Conservation (phyloP, 129 eudicot genomes). For the Pittosporum tobira region DNA sequence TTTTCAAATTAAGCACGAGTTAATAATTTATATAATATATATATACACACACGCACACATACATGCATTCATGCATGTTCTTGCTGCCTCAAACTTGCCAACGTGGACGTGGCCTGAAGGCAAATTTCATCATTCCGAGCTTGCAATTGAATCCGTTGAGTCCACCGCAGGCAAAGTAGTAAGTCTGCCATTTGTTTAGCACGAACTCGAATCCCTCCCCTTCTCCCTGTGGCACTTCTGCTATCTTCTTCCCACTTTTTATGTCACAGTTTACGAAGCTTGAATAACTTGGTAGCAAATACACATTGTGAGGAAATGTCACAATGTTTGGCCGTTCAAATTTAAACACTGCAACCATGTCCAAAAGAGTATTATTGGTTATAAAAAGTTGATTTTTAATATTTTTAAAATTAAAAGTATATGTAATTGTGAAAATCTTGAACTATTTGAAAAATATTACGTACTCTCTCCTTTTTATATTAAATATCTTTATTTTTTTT, state of each 20-base stretch:
- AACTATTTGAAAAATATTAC: not conserved
- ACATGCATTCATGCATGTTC: too few species aligned
- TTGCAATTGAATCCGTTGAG: slow-evolving; percentile 36
- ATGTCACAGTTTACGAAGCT: slow-evolving; percentile 41
- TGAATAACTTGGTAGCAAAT: slow-evolving; percentile 29
- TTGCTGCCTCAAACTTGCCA: slow-evolving; percentile 12
- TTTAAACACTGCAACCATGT: slow-evolving; percentile 49
- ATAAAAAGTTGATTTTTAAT: too few species aligned
- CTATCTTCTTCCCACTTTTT: slow-evolving; percentile 28
- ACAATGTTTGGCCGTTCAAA: slow-evolving; percentile 35
- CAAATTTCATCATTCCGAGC: slow-evolving; percentile 36
- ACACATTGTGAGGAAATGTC: slow-evolving; percentile 36
- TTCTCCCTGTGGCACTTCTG: slow-evolving; percentile 20
- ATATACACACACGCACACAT: too few species aligned
- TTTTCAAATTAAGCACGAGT: too few species aligned
- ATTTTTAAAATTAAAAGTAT: too few species aligned
- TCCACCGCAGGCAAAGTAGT: slow-evolving; percentile 45
- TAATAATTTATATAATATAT: too few species aligned
- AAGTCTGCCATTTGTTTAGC: slow-evolving; percentile 34
- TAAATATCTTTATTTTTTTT: too few species aligned
- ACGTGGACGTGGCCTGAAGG: slow-evolving; percentile 28
- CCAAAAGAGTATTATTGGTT: too few species aligned
- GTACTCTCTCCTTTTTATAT: not conserved
- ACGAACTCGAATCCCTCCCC: slow-evolving; percentile 43
- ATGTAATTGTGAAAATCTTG: not conserved